Percentiles rank a stretch among this genome's conserved stretches.
Conservation (phyloP, 2,329 filamentous ascomycete genomes). For the Xylariales sp. region DNA sequence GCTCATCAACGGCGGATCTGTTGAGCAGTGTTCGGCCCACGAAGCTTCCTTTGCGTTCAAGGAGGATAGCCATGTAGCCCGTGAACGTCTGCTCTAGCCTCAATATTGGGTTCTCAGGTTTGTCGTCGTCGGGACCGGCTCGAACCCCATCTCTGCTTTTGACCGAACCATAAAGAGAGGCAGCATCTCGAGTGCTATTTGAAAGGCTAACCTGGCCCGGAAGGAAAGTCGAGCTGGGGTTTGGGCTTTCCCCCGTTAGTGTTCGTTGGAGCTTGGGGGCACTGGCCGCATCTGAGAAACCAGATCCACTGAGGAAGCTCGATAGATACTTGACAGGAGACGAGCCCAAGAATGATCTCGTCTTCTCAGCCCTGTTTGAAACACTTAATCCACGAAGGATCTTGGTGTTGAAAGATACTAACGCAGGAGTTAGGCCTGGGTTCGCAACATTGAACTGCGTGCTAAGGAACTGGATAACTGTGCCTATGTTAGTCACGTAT, state of each 20-base stretch:
- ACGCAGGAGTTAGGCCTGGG: conserved; percentile 69
- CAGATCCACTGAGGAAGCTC: conserved; percentile 76
- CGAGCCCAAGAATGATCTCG: conserved; percentile 76
- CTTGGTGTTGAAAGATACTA: conserved; percentile 83
- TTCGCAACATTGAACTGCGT: conserved; percentile 77
- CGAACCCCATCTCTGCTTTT: conserved; percentile 60
- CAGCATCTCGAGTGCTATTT: conserved; percentile 59
- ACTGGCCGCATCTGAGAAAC: conserved; percentile 54
- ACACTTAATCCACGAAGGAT: conserved; percentile 77
- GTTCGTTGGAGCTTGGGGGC: conserved; percentile 57
- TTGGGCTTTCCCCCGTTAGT: conserved; percentile 50
- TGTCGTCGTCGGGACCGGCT: conserved; percentile 60
- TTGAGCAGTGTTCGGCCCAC: conserved; percentile 80
- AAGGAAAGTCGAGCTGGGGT: conserved; percentile 54
- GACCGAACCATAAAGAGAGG: conserved; percentile 66
- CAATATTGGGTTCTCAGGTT: conserved; percentile 73
- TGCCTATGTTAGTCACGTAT: conserved; percentile 48
- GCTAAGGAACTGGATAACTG: conserved; percentile 79
- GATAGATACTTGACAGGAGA: conserved; percentile 93
- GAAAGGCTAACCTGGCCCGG: conserved; percentile 57
- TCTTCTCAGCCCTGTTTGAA: conserved; percentile 71
- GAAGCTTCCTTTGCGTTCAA: conserved; percentile 87
- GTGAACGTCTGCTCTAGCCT: conserved; percentile 87
- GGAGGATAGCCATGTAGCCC: conserved; percentile 83
- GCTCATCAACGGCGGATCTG: conserved; percentile 77